Evolutionary conservation across 768 basidiomycete genomes (phyloP), one percentile per base, ranked within the genome.

Genomic region (Lactifluus pinguis): DNA sequence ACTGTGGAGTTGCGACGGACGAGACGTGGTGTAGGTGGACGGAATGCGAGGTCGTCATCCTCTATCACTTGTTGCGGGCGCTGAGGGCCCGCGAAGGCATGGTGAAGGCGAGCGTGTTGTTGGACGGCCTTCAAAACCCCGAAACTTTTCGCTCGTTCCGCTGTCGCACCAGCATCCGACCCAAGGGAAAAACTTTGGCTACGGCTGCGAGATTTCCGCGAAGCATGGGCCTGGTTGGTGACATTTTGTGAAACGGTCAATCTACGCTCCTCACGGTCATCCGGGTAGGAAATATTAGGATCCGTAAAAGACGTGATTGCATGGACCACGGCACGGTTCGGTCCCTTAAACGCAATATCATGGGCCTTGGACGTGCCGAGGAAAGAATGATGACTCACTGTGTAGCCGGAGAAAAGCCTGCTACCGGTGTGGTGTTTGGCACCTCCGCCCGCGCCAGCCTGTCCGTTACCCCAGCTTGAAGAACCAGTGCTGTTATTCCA

Each of bases 341-440:
- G 80, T 38, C 81, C 82, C 88, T 89, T 69, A 19, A 60, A 8
- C 10, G 55, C 17, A 52, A 42, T 34, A 49, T 47, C 17, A 56
- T 53, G 41, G 4, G 14, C 13, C 32, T 38, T 30, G 21, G 32
- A 9, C 32, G 4, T 3, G 25, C 25, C 15, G 11, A 30, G 21
- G 6, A 29, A 51, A 25, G n/a, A 17, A 10, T 59, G 4, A 60
- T 34, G 34, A 77, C 82, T 68, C 59, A 90, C 88, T 30, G 80
- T 81, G 70, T 84, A 89, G 1, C 83, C 80, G 53, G 78, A 74
- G 70, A 89, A 83, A 68, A 87, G 87, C 49, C 87, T 80, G 69
- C 85, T 80, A 44, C 88, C 87, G 13, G 87, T 73, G 59, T 83
- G 82, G 65, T 84, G 83, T 70, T 87, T 90, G 56, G 86, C 78